phyloP scores from a whole-genome alignment of 2,329 filamentous ascomycete genomes.

The Verticillium isaacii region DNA sequence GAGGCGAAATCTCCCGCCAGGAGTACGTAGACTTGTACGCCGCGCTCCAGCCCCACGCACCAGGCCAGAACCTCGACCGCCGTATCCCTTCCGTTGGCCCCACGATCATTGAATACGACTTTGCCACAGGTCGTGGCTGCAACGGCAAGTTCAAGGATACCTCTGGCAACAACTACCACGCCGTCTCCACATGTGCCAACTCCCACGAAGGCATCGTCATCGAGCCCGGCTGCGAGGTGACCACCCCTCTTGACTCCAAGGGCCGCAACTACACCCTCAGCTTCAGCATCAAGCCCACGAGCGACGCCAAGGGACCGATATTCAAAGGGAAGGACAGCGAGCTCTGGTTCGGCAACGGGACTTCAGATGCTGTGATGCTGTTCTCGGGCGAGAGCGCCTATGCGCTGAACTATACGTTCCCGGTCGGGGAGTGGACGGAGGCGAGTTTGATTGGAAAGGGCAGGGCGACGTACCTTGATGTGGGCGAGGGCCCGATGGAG shows the following conservation, averaged over 20 bases:
- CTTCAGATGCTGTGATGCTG: constrained; percentile 9
- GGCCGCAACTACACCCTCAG: constrained; percentile 52
- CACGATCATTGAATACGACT: constrained; percentile 14
- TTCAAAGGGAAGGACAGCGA: constrained; percentile 11
- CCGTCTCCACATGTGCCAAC: not conserved
- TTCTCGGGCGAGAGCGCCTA: constrained; percentile 11
- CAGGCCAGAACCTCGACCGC: constrained; percentile 17
- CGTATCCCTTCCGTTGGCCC: constrained; percentile 10
- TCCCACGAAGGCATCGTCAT: constrained; percentile 21
- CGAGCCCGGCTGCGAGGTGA: constrained; percentile 31
- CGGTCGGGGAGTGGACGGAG: constrained; percentile 10
- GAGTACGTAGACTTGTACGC: constrained; percentile 12
- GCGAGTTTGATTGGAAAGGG: constrained; percentile 8
- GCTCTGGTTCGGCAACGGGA: constrained; percentile 12
- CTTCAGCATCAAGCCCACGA: constrained; percentile 28
- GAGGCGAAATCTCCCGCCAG: constrained; percentile 11
- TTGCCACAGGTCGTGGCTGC: constrained; percentile 2
- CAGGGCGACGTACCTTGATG: constrained; percentile 8
- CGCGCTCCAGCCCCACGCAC: constrained; percentile 13
- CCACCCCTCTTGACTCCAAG: constrained; percentile 45
- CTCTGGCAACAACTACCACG: constrained; percentile 16
- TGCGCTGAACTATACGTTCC: constrained; percentile 12
- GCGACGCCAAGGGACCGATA: constrained; percentile 6
- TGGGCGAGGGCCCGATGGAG: constrained; percentile 8
- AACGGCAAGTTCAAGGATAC: constrained; percentile 10